Conservation (phyloP, 768 basidiomycete species). For the Tricholoma sp. region DNA sequence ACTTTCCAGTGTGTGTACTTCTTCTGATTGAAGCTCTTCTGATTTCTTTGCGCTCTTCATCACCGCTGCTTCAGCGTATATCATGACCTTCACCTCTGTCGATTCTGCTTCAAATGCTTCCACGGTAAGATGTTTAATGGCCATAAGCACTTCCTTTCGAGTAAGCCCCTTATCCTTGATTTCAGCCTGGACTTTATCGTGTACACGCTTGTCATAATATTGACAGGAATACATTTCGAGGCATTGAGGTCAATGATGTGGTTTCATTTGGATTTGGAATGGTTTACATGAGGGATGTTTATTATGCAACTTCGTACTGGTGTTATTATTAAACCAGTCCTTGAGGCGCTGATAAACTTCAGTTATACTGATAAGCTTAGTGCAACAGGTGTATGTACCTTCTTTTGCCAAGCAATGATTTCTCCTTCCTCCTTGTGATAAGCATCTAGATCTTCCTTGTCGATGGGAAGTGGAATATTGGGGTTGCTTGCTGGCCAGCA, state of each 20-base stretch:
- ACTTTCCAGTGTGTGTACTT: background rate
- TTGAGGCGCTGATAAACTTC: background rate
- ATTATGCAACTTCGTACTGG: background rate
- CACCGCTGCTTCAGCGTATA: background rate
- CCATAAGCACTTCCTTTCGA: background rate
- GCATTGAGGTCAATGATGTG: background rate
- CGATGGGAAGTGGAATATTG: background rate
- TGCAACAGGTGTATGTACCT: background rate
- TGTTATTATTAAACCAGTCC: conserved; percentile 2
- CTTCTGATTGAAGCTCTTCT: background rate
- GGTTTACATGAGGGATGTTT: background rate
- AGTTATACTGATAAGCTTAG: background rate
- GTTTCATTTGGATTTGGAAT: background rate
- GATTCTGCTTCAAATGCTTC: background rate
- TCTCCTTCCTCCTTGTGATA: background rate
- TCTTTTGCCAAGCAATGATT: background rate
- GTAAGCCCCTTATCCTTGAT: conserved; percentile 1
- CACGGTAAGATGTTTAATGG: background rate
- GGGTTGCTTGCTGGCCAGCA: background rate
- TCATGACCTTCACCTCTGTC: background rate
- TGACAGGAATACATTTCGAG: background rate
- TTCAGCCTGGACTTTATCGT: background rate
- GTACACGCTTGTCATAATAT: background rate
- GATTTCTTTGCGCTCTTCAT: background rate
- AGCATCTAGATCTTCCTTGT: background rate